These are phyloP conservation scores for Hericium alpestre DNA, from an alignment of 768 basidiomycete species.

Conservation along the genomic window DNA sequence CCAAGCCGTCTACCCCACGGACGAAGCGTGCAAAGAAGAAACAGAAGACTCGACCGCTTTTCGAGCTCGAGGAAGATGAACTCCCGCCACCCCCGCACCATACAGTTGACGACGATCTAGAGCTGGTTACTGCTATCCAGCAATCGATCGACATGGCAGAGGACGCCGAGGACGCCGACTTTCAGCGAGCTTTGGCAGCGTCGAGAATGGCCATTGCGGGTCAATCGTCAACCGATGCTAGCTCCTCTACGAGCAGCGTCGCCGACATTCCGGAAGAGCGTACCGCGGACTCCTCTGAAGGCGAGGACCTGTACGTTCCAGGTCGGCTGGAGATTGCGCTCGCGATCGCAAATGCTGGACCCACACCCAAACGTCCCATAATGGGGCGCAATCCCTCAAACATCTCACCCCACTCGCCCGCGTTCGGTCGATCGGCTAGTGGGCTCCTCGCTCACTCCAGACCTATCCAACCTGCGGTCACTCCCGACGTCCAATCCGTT, in stretches of 20 bases:
- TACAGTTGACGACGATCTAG: conserved; percentile 36
- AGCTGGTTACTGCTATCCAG: conserved; percentile 50
- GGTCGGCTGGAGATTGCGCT: conserved; percentile 56
- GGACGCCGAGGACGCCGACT: conserved; percentile 11
- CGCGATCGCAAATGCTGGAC: conserved; percentile 52
- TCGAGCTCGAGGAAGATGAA: conserved; percentile 44
- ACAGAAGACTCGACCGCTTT: conserved; percentile 34
- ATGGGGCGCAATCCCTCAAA: conserved; percentile 1
- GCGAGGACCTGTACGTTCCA: conserved; percentile 41
- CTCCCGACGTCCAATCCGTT: conserved; percentile 4
- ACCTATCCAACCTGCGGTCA: neutral
- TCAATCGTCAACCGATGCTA: conserved; percentile 6
- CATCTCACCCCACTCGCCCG: conserved; percentile 12
- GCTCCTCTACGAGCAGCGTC: neutral
- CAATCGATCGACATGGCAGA: conserved; percentile 42
- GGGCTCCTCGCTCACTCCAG: neutral
- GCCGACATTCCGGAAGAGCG: neutral
- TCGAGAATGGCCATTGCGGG: conserved; percentile 12
- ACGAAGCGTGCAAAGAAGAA: conserved; percentile 27
- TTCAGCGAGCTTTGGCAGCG: conserved; percentile 19
- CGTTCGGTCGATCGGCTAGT: conserved; percentile 29
- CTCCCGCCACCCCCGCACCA: conserved; percentile 13
- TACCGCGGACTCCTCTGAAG: conserved; percentile 16
- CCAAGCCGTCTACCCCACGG: conserved; percentile 20
- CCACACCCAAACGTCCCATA: conserved; percentile 18